These are phyloP conservation scores for Nicotiana otophora DNA, from an alignment of 257 asterid species.

Conservation along the genomic window DNA sequence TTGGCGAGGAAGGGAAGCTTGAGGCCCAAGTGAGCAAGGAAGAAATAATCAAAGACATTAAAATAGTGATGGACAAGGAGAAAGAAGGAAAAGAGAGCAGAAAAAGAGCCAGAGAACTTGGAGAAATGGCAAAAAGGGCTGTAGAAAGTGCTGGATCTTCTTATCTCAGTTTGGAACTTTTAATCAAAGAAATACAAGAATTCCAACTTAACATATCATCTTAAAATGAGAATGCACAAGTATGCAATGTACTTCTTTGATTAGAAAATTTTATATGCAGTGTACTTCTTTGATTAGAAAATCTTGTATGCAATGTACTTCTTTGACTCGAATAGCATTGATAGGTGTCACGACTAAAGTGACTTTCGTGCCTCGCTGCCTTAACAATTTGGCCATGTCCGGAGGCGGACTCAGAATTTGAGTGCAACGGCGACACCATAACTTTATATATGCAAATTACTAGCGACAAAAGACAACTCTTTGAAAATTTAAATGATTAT, in stretches of 20 bases:
- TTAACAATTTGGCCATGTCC: no score
- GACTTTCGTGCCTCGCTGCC: no score
- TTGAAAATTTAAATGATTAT: no score
- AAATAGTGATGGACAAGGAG: background rate
- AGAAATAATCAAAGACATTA: background rate
- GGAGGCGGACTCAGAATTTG: no score
- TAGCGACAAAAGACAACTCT: no score
- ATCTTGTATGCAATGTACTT: no score
- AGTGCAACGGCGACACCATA: no score
- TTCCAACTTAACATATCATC: background rate
- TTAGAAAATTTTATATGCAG: no score
- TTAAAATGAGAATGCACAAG: background rate
- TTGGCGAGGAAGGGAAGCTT: background rate
- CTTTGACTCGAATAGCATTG: background rate
- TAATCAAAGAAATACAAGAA: background rate
- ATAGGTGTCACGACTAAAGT: constrained; percentile 1
- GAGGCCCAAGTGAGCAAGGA: background rate
- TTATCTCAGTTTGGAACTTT: background rate
- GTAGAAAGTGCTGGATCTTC: background rate
- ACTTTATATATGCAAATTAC: no score
- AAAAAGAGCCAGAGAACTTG: background rate
- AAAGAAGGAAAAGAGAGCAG: background rate
- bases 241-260: no score
- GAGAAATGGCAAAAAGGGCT: background rate
- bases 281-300: no score